These are phyloP conservation scores for Pseudogymnoascus sp. DNA, from an alignment of 2,329 filamentous ascomycete genomes.

Conservation along the genomic window DNA sequence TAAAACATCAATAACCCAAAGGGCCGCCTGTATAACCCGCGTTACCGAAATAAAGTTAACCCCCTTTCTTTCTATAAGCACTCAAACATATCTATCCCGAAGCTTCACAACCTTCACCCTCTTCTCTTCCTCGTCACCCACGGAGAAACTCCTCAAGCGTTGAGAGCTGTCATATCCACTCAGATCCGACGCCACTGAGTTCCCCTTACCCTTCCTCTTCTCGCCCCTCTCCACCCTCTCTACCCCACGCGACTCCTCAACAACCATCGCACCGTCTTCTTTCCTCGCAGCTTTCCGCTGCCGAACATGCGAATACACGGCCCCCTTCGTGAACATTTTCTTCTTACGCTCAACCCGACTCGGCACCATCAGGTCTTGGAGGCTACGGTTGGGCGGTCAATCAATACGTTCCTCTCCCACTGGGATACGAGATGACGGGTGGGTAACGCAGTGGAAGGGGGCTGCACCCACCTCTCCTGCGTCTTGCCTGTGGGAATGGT, in stretches of 20 bases:
- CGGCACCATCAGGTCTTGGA: not conserved
- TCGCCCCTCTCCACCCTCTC: not conserved
- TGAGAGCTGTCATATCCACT: not conserved
- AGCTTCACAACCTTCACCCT: not conserved
- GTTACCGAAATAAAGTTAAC: not conserved
- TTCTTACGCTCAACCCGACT: not conserved
- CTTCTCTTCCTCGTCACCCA: not conserved
- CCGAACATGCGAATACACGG: not conserved
- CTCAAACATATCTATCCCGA: not conserved
- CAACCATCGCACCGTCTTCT: not conserved
- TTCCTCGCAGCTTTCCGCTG: not conserved
- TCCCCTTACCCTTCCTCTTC: not conserved
- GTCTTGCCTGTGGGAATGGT: not conserved
- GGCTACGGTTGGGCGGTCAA: not conserved
- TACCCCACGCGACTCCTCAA: not conserved
- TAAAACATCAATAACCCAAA: not conserved
- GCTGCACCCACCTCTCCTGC: not conserved
- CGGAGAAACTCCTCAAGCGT: not conserved
- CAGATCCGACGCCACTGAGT: not conserved
- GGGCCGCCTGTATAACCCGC: not conserved
- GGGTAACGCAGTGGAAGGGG: not conserved
- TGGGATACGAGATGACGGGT: not conserved
- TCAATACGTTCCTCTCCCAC: not conserved
- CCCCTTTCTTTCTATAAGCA: not conserved
- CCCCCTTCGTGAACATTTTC: not conserved